These are phyloP conservation scores for Triglochin maritima DNA, from an alignment of 106 monocot genomes.

Conservation along the genomic window DNA sequence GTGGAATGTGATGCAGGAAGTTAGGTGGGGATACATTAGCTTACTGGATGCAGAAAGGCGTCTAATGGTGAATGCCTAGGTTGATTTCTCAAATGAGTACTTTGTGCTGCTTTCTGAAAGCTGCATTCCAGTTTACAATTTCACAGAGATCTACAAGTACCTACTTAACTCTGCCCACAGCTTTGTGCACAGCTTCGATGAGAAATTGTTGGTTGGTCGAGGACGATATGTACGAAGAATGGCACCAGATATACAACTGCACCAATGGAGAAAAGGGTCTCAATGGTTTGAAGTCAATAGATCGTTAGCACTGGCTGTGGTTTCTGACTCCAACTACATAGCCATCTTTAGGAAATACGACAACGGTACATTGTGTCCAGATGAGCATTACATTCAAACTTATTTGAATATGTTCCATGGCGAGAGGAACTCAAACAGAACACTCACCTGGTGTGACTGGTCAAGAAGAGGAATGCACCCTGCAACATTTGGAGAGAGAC, in stretches of 20 bases:
- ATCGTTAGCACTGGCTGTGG: neutral
- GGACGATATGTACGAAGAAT: constrained; percentile 6
- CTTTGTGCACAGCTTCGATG: constrained; percentile 14
- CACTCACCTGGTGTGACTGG: constrained; percentile 7
- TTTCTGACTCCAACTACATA: constrained; percentile 5
- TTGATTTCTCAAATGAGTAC: constrained; percentile 9
- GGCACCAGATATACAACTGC: neutral
- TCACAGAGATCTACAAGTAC: constrained; percentile 8
- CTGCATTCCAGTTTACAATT: constrained; percentile 12
- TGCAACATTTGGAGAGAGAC: neutral
- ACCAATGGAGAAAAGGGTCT: constrained; percentile 8
- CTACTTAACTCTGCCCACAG: neutral
- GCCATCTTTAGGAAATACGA: constrained; percentile 9
- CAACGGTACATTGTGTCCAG: constrained; percentile 3
- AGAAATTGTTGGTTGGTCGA: neutral
- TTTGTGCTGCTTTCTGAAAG: constrained; percentile 14
- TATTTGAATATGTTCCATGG: constrained; percentile 15
- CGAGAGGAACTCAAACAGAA: constrained; percentile 15
- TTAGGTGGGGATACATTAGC: neutral
- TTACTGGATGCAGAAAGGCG: constrained; percentile 7
- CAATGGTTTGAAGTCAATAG: constrained; percentile 10
- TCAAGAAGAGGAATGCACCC: constrained; percentile 2
- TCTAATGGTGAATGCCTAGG: constrained; percentile 11
- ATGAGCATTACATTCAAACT: constrained; percentile 22
- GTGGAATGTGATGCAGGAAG: neutral